Conservation (phyloP, 1,284 basidiomycete genomes). For the Tetrapyrgos nigripes region DNA sequence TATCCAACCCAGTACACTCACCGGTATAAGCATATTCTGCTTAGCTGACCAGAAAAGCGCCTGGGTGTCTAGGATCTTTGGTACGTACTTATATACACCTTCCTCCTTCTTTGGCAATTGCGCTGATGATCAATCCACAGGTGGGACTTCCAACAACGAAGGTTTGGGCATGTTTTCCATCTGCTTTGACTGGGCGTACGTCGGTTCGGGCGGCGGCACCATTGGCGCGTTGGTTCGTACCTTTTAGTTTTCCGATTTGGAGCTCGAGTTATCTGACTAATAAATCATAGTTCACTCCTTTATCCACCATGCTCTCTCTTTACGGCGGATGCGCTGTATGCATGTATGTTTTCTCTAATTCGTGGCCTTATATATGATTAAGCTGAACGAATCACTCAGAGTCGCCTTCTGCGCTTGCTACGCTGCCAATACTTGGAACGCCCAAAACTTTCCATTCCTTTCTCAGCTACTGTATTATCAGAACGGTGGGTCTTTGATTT, state of each 20-base stretch:
- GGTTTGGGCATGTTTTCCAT: constrained; percentile 16
- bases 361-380: background rate
- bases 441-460: constrained; percentile 40
- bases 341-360: constrained; percentile 31
- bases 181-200: constrained; percentile 42
- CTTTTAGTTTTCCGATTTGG: background rate
- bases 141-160: constrained; percentile 24
- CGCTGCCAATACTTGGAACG: constrained; percentile 17
- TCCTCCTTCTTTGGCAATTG: background rate
- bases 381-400: constrained; percentile 6
- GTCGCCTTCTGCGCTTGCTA: constrained; percentile 22
- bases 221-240: constrained; percentile 35
- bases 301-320: constrained; percentile 41
- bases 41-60: constrained; percentile 56
- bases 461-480: constrained; percentile 39
- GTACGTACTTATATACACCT: constrained; percentile 1
- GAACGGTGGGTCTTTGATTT: constrained; percentile 37
- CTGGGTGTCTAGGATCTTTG: constrained; percentile 66
- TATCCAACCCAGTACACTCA: constrained; percentile 43
- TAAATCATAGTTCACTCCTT: constrained; percentile 40
- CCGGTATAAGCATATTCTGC: constrained; percentile 65
- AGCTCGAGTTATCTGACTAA: background rate
- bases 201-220: constrained; percentile 37
- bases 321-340: constrained; percentile 33
- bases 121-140: background rate